Conservation (phyloP, 129 eudicot species). For the Scalesia atractyloides region DNA sequence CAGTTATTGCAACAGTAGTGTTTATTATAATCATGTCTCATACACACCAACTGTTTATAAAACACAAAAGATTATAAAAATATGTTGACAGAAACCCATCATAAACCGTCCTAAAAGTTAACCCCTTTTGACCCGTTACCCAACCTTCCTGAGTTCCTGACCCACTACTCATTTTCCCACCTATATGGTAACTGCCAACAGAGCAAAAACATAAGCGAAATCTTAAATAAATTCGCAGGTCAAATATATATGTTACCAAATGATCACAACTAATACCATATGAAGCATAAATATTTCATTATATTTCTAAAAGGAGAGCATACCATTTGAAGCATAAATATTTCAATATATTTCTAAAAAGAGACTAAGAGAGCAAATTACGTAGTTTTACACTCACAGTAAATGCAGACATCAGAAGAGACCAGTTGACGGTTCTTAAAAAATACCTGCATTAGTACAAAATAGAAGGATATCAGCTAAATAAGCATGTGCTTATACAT, state of each 20-base stretch:
- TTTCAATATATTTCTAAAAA: too few relatives aligned
- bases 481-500: background rate
- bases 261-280: too few relatives aligned
- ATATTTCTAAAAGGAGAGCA: too few relatives aligned
- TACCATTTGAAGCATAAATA: slow-evolving; percentile 4
- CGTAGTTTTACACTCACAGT: slow-evolving; percentile 57
- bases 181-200: background rate
- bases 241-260: too few relatives aligned
- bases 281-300: too few relatives aligned
- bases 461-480: slow-evolving; percentile 11
- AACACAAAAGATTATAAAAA: background rate
- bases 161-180: background rate
- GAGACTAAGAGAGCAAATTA: slow-evolving; percentile 7
- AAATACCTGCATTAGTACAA: slow-evolving; percentile 48
- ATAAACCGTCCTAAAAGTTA: background rate
- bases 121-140: background rate
- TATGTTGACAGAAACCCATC: background rate
- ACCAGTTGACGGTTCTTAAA: slow-evolving; percentile 70
- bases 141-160: background rate
- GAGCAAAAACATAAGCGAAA: too few relatives aligned
- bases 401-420: slow-evolving; percentile 83
- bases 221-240: too few relatives aligned
- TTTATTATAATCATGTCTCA: background rate
- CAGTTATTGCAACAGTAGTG: too few relatives aligned
- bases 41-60: background rate